Evolutionary conservation across 768 basidiomycete species (phyloP).

Genomic region (Podaxis carcinomalis): DNA sequence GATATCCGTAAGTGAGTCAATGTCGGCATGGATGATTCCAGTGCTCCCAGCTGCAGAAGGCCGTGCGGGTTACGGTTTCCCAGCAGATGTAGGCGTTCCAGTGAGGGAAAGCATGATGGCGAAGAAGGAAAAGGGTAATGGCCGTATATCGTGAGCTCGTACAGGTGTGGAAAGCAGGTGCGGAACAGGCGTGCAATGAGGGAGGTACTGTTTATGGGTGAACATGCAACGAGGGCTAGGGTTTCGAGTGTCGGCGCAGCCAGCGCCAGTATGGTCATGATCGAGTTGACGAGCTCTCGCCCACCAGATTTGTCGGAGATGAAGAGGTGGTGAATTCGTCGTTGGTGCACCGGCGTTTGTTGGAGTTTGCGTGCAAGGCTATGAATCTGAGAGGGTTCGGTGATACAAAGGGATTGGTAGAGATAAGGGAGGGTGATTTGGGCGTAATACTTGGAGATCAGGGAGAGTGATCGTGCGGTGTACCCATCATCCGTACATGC

Average conservation of each 20-base stretch:
- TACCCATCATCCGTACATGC: constrained; percentile 36
- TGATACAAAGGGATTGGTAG: constrained; percentile 35
- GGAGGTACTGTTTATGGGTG: constrained; percentile 31
- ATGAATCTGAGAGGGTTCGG: constrained; percentile 23
- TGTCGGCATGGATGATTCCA: constrained; percentile 35
- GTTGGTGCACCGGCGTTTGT: constrained; percentile 28
- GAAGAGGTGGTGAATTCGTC: constrained; percentile 40
- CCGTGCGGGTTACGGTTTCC: constrained; percentile 51
- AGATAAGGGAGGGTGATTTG: constrained; percentile 33
- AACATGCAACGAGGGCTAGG: constrained; percentile 32
- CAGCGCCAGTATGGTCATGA: constrained; percentile 29
- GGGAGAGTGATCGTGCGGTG: constrained; percentile 31
- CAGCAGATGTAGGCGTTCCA: constrained; percentile 39
- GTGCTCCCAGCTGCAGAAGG: constrained; percentile 31
- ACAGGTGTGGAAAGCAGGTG: constrained; percentile 34
- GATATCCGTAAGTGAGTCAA: constrained; percentile 37
- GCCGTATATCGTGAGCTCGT: constrained; percentile 39
- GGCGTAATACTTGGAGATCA: constrained; percentile 36
- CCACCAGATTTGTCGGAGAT: constrained; percentile 27
- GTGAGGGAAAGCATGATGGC: constrained; percentile 27
- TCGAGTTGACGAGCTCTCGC: constrained; percentile 6
- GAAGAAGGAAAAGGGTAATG: constrained; percentile 46
- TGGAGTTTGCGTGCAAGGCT: constrained; percentile 27
- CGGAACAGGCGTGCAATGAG: constrained; percentile 40
- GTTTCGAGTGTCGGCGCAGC: constrained; percentile 38